Evolutionary conservation across 2,329 filamentous ascomycete genomes (phyloP).

Genomic region (Paradendryphiella salina): DNA sequence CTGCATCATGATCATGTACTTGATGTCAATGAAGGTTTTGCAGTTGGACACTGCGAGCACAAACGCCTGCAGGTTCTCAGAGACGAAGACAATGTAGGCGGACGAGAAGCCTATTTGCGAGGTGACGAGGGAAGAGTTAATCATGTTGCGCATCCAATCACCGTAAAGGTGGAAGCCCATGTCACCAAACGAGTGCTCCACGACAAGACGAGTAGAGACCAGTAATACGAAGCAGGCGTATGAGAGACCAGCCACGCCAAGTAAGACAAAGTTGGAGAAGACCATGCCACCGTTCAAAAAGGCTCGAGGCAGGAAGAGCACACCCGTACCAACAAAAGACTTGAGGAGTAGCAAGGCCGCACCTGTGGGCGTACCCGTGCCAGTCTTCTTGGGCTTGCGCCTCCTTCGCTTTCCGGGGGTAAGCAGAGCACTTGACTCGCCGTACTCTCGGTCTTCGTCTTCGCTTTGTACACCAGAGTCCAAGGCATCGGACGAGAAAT

Average conservation of each 20-base stretch:
- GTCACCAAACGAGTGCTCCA: slow-evolving; percentile 95
- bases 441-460: slow-evolving; percentile 70
- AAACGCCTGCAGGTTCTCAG: slow-evolving; percentile 93
- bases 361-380: slow-evolving; percentile 76
- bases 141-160: slow-evolving; percentile 83
- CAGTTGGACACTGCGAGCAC: slow-evolving; percentile 89
- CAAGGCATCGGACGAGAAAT: slow-evolving; percentile 79
- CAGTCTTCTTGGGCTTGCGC: slow-evolving; percentile 75
- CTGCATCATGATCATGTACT: slow-evolving; percentile 89
- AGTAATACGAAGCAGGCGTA: slow-evolving; percentile 98
- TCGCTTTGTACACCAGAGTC: slow-evolving; percentile 59
- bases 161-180: slow-evolving; percentile 93
- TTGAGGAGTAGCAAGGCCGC: slow-evolving; percentile 88
- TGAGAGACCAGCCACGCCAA: slow-evolving; percentile 81
- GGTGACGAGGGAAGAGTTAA: slow-evolving; percentile 88
- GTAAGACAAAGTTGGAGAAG: slow-evolving; percentile 89
- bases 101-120: slow-evolving; percentile 95
- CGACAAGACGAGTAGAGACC: slow-evolving; percentile 79
- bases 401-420: slow-evolving; percentile 69
- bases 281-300: slow-evolving; percentile 97
- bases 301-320: slow-evolving; percentile 87
- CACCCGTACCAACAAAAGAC: slow-evolving; percentile 96
- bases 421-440: slow-evolving; percentile 84
- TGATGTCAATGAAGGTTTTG: slow-evolving; percentile 80
- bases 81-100: slow-evolving; percentile 95